phyloP scores from a whole-genome alignment of 1,139 yeast genomes.

The Candida sanyaensis region DNA sequence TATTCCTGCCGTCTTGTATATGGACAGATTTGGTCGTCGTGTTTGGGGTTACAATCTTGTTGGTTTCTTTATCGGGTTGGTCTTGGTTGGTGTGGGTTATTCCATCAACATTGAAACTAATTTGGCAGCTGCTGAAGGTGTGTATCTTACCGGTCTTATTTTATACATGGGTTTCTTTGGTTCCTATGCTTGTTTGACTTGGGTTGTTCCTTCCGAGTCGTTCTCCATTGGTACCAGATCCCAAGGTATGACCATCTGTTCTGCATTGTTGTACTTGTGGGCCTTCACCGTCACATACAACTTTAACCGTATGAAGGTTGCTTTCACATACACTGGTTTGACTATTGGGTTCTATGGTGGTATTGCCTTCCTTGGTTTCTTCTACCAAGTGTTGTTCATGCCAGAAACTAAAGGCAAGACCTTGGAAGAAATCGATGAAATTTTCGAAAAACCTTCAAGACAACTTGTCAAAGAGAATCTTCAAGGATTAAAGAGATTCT shows the following conservation, averaged over 20 bases:
- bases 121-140: conserved; percentile 54
- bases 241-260: conserved; percentile 56
- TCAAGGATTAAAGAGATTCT: conserved; percentile 21
- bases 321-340: conserved; percentile 63
- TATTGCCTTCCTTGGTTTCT: conserved; percentile 55
- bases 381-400: conserved; percentile 56
- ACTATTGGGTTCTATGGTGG: conserved; percentile 67
- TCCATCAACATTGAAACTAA: conserved; percentile 34
- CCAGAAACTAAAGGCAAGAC: conserved; percentile 63
- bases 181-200: conserved; percentile 62
- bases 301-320: conserved; percentile 55
- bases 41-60: conserved; percentile 43
- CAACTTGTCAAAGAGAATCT: conserved; percentile 21
- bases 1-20: conserved; percentile 59
- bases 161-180: conserved; percentile 66
- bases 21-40: conserved; percentile 62
- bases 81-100: conserved; percentile 58
- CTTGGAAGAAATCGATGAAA: conserved; percentile 58
- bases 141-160: conserved; percentile 59
- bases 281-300: conserved; percentile 61
- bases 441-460: conserved; percentile 33
- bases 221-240: conserved; percentile 49
- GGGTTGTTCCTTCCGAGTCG: conserved; percentile 55
- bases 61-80: conserved; percentile 57
- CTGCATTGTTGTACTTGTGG: conserved; percentile 60